Evolutionary conservation across 495 filamentous ascomycete species (phyloP), one percentile per base, ranked within the genome.

Genomic region (Aspergillus biplanus): DNA sequence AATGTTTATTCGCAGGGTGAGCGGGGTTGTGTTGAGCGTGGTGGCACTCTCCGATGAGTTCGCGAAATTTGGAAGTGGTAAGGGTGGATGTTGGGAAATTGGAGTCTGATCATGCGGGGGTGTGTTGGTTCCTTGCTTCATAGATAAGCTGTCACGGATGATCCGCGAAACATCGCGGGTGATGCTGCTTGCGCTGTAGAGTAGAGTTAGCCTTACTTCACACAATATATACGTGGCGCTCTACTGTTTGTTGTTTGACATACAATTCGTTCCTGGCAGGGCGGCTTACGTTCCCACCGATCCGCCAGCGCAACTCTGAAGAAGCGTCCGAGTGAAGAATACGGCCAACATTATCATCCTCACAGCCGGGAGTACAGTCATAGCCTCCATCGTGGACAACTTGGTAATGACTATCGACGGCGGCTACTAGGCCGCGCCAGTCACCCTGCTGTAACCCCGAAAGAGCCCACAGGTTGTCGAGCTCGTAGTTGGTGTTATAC

Each of bases 331-430:
- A 66, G 21, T 75, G 61, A 35, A 81, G 54, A 13, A 80, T 80
- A 12, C 74, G 74, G 50, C 71, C 56, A 46, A 81, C 52, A 27
- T 79, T 77, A 4, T 57, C 58, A 52, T 75, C 65, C 58, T 80
- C 80, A 52, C 78, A 80, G 7, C 33, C 33, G 0, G 66, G 9
- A 0, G 67, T 52, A 62, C 78, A 80, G 0, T 75, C 63, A 58
- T 63, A 74, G 9, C 65, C 63, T 6, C 73, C 79, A 46, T 75
- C 60, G 62, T 80, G 78, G 31, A 76, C 35, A 7, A 78, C 65
- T 33, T 78, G 72, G 56, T 78, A 80, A 59, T 82, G 78, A 57
- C 75, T 79, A 59, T 82, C 78, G 9, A 82, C 71, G n/a, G 78
- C 79, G 16, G 80, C 78, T 2, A 82, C 79, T 9, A 82, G 39